These are phyloP conservation scores for Oryza brachyantha DNA, from an alignment of 176 grass and related monocot genomes.

Conservation along the genomic window DNA sequence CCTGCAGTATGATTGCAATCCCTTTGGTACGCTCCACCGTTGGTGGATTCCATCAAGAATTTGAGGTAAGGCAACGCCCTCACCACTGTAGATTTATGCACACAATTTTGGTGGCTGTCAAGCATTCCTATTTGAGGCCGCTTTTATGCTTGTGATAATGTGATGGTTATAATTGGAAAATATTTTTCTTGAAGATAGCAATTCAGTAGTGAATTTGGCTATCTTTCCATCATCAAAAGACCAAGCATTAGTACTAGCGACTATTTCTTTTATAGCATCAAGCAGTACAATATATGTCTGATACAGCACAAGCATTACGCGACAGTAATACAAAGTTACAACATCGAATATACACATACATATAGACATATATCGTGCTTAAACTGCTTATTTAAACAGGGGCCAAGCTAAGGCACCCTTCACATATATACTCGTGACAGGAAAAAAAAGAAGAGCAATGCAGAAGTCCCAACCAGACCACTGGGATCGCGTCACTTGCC, in stretches of 20 bases:
- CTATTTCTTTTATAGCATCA: conserved; percentile 18
- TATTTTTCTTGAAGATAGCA: no score
- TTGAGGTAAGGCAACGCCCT: background rate
- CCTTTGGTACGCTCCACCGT: background rate
- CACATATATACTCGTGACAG: background rate
- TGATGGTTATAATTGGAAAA: background rate
- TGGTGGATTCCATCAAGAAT: background rate
- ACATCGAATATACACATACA: background rate
- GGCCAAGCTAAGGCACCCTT: conserved; percentile 23
- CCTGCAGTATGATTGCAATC: background rate
- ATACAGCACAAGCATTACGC: background rate
- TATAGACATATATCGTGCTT: background rate
- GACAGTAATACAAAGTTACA: background rate
- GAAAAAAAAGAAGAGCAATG: no score
- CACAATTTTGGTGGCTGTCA: background rate
- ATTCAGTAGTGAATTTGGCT: background rate
- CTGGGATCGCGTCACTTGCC: conserved; percentile 12
- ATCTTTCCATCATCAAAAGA: no score
- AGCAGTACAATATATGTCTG: background rate
- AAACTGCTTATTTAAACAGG: conserved; percentile 33
- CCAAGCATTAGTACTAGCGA: background rate
- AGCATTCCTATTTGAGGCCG: background rate
- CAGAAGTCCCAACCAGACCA: conserved; percentile 1
- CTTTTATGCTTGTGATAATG: background rate
- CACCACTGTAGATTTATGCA: background rate